Percentiles rank a stretch among this genome's conserved stretches.
phyloP scores from a whole-genome alignment of 2,329 filamentous ascomycete species.

The Fusarium sp. region DNA sequence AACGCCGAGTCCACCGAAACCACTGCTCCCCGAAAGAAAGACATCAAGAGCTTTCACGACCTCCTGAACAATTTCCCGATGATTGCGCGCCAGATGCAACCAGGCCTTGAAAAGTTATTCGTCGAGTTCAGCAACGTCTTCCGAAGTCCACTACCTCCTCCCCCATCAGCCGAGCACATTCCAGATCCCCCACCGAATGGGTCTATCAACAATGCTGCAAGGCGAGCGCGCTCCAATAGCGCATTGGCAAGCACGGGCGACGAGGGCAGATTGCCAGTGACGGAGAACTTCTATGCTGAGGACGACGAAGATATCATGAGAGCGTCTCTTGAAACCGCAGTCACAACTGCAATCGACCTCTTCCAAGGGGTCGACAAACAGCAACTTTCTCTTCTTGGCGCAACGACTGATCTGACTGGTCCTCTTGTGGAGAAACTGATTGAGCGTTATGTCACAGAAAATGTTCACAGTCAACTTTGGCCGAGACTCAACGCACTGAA shows the following conservation, averaged over 20 bases:
- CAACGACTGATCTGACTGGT: conserved; percentile 92
- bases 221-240: conserved; percentile 65
- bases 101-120: conserved; percentile 88
- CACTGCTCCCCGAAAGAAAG: conserved; percentile 75
- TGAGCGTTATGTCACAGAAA: conserved; percentile 92
- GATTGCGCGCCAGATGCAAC: conserved; percentile 96
- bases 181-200: conserved; percentile 68
- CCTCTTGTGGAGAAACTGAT: conserved; percentile 93
- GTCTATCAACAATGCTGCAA: conserved; percentile 65
- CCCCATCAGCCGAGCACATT: conserved; percentile 70
- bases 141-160: conserved; percentile 83
- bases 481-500: conserved; percentile 82
- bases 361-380: conserved; percentile 97
- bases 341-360: conserved; percentile 92
- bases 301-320: conserved; percentile 94
- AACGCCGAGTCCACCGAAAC: conserved; percentile 56
- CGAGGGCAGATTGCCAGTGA: conserved; percentile 57
- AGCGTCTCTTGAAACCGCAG: conserved; percentile 87
- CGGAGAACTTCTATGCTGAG: conserved; percentile 78
- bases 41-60: conserved; percentile 90
- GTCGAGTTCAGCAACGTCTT: conserved; percentile 88
- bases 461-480: conserved; percentile 90
- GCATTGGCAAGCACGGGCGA: conserved; percentile 50
- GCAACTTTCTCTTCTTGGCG: conserved; percentile 88
- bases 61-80: conserved; percentile 91